Evolutionary conservation across 139 green algal genomes (phyloP).

Genomic region (Chloropicon primus): DNA sequence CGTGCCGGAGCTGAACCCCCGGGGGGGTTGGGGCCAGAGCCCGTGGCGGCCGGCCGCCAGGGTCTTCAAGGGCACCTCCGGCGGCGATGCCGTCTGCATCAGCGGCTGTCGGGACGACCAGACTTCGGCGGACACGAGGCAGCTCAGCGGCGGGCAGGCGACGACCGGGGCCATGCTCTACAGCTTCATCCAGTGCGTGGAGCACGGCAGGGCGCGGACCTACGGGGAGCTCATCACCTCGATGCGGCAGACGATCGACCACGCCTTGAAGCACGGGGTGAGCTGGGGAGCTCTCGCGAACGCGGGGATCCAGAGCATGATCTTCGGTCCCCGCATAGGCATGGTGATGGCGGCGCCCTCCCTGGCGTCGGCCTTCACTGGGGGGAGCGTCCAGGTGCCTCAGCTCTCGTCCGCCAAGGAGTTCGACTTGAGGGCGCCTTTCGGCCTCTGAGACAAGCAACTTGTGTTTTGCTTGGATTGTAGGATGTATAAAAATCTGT

Average conservation of each 20-base stretch:
- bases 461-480: too few species aligned
- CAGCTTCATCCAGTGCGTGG: slow-evolving; percentile 21
- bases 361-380: neutral
- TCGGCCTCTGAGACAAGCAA: neutral
- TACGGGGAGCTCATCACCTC: slow-evolving; percentile 7
- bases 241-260: slow-evolving; percentile 11
- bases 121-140: slow-evolving; percentile 13
- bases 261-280: neutral
- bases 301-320: neutral
- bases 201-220: slow-evolving; percentile 5
- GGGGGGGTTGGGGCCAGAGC: neutral
- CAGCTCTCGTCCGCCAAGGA: slow-evolving; percentile 8
- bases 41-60: neutral
- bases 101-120: slow-evolving; percentile 15
- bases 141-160: neutral
- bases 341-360: neutral
- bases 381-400: neutral
- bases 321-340: neutral
- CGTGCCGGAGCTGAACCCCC: too few species aligned
- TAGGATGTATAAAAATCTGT: too few species aligned
- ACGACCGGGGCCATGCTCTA: slow-evolving; percentile 22
- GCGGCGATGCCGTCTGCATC: slow-evolving; percentile 21
- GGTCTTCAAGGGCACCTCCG: slow-evolving; percentile 10
- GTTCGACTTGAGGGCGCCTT: slow-evolving; percentile 9
- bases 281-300: neutral